Conservation (phyloP, 371 early-diverging fungal species). For the Mortierella sp. region DNA sequence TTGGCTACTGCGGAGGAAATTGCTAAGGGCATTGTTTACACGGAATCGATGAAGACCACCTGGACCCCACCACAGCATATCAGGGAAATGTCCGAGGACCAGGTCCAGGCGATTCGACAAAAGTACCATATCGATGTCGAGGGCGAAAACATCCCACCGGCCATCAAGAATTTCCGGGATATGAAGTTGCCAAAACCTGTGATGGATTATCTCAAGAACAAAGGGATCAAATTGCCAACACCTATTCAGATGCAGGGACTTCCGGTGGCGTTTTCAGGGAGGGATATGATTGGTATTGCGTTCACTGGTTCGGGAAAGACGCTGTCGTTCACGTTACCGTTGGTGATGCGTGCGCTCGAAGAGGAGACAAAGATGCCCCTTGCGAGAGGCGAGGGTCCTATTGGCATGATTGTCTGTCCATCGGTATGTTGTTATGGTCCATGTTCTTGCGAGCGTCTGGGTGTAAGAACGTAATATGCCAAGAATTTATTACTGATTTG, state of each 20-base stretch:
- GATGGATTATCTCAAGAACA: conserved; percentile 83
- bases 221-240: conserved; percentile 93
- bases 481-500: background rate
- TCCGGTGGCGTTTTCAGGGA: conserved; percentile 81
- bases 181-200: conserved; percentile 87
- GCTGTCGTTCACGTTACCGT: conserved; percentile 95
- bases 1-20: conserved; percentile 90
- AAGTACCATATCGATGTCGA: conserved; percentile 84
- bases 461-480: background rate
- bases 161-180: conserved; percentile 80
- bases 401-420: conserved; percentile 92
- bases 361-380: conserved; percentile 86
- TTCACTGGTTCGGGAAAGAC: conserved; percentile 99
- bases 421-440: conserved; percentile 67
- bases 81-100: conserved; percentile 67
- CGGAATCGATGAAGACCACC: conserved; percentile 86
- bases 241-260: conserved; percentile 98
- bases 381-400: conserved; percentile 91
- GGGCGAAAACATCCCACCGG: conserved; percentile 82
- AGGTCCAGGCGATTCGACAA: conserved; percentile 68
- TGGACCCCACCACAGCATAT: conserved; percentile 90
- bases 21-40: conserved; percentile 89
- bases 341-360: conserved; percentile 84
- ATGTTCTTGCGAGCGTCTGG: background rate
- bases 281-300: conserved; percentile 97